phyloP scores from a whole-genome alignment of 202 grass and related monocot genomes.

The Schoenoplectus triqueter region DNA sequence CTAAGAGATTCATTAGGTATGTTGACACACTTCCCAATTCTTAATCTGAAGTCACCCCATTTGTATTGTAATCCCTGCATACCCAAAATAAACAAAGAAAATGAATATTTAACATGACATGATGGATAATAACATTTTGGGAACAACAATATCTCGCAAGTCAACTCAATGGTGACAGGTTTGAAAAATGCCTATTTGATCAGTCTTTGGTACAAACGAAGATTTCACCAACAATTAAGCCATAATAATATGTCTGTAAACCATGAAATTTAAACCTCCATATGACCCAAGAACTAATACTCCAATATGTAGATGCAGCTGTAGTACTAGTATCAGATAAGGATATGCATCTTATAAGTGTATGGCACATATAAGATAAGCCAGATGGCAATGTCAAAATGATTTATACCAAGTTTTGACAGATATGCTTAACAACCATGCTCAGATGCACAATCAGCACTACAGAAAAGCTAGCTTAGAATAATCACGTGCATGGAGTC shows the following conservation, averaged over 20 bases:
- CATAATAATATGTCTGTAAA: background rate
- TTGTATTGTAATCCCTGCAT: slow-evolving; percentile 81
- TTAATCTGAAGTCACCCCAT: slow-evolving; percentile 76
- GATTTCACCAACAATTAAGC: background rate
- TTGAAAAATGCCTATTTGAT: background rate
- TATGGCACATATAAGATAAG: background rate
- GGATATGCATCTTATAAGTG: background rate
- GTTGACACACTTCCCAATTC: slow-evolving; percentile 89
- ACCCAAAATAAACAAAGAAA: slow-evolving; percentile 36
- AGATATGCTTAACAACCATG: background rate
- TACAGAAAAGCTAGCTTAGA: background rate
- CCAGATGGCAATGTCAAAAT: background rate
- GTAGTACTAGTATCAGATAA: background rate
- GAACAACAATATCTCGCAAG: too few relatives aligned
- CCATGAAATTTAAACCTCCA: background rate
- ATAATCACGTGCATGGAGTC: background rate
- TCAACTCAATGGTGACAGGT: too few relatives aligned
- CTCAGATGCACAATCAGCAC: background rate
- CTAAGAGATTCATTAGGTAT: slow-evolving; percentile 66
- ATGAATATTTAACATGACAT: background rate
- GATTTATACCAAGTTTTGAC: background rate
- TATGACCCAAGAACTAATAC: background rate
- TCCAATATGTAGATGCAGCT: background rate
- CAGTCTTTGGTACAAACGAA: background rate
- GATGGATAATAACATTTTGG: too few relatives aligned